Base-by-base conservation (phyloP, 78 protist species). In the Dictyostelium capitatum region DNA sequence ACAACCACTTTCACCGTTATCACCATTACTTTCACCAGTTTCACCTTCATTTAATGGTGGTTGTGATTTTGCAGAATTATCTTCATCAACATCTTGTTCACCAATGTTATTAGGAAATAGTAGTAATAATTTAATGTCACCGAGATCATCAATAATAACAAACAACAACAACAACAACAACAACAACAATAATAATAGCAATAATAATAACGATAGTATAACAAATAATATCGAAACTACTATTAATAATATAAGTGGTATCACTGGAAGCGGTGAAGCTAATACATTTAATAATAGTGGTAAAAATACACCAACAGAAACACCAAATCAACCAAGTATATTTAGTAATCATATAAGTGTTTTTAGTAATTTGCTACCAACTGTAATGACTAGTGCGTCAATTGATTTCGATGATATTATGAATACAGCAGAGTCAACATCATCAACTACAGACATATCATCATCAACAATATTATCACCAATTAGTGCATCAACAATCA, bases 11-110 rank as follows among this genome's bases (percentile, higher is more conserved):
- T 87, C 93, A 10, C 93, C 93, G 0, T 56, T 77, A 19, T 87
- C 93, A 12, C 93, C 93, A 15, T n/a, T 87, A 25, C 37, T 64
- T 53, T 87, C 93, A 25, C 93, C 93, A 15, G 59, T 54, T 30
- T 87, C 93, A 48, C 93, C 93, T 25, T 87, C 93, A n/a, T 77
- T 77, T 32, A 48, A 46, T 28, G 23, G 12, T 7, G 19, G 69
- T 59, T 51, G n/a, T 12, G 56, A 51, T 51, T 37, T 37, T 37
- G 43, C 43, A 3, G 43, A 37, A 37, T 37, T 37, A 2, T 37
- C 43, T 37, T 37, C 43, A 37, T 37, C 43, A 37, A 37, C 43
- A 37, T 37, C 43, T 37, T 37, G 43, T 37, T 37, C 43, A 37
- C 70, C 17, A 56, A 20, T 20, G n/a, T 20, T 20, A 56, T 20